Conservation (phyloP, 768 basidiomycete genomes). For the Tricholomella constricta region DNA sequence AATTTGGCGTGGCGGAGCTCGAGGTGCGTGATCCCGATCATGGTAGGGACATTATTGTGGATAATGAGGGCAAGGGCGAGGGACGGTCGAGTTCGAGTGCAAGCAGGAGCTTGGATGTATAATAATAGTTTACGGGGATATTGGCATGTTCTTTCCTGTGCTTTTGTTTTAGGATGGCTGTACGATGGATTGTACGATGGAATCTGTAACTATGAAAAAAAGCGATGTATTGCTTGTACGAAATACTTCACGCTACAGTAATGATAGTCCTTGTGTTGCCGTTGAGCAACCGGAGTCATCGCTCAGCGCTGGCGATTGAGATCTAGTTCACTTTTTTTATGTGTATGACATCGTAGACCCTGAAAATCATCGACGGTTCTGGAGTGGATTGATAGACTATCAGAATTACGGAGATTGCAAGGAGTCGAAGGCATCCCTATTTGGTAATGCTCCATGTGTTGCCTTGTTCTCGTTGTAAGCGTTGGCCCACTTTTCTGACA, state of each 20-base stretch:
- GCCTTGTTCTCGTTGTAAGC: no score
- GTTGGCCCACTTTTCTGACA: no score
- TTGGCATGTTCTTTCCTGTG: not conserved
- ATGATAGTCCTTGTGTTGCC: slow-evolving; percentile 19
- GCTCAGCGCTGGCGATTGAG: no score
- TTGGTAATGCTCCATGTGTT: no score
- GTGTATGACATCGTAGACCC: no score
- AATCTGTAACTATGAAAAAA: not conserved
- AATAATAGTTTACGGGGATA: not conserved
- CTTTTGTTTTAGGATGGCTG: not conserved
- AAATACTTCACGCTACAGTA: slow-evolving; percentile 33
- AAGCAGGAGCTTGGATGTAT: slow-evolving; percentile 10
- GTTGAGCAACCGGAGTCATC: no score
- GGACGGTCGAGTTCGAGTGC: slow-evolving; percentile 6
- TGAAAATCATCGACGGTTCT: no score
- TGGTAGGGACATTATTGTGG: not conserved
- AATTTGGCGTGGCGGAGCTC: slow-evolving; percentile 33
- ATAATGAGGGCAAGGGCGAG: not conserved
- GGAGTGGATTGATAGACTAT: no score
- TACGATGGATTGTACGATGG: not conserved
- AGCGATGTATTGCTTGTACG: not conserved
- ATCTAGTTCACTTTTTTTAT: no score
- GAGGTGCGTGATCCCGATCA: slow-evolving; percentile 7
- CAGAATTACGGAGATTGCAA: no score
- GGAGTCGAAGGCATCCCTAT: no score